phyloP scores from a whole-genome alignment of 495 filamentous ascomycete genomes.

The Aspergillus sparsus region DNA sequence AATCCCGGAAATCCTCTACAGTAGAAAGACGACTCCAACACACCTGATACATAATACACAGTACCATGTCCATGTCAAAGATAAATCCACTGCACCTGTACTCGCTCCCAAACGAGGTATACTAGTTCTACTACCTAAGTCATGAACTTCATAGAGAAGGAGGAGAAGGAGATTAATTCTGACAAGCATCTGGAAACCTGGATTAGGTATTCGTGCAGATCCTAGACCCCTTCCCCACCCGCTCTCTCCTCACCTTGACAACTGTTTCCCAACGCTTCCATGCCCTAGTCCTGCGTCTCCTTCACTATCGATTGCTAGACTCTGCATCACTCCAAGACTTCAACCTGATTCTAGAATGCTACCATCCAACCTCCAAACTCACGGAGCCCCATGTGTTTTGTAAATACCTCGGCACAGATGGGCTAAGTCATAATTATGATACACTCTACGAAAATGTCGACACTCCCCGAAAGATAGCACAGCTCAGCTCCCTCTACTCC shows the following conservation, averaged over 20 bases:
- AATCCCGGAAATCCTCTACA: too few species aligned
- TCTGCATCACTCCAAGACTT: slow-evolving; percentile 59
- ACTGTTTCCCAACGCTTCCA: slow-evolving; percentile 66
- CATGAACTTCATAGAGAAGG: too few species aligned
- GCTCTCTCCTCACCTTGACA: slow-evolving; percentile 59
- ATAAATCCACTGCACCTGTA: slow-evolving; percentile 28
- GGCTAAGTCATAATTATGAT: slow-evolving; percentile 42
- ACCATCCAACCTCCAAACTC: slow-evolving; percentile 68
- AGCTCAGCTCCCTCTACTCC: slow-evolving; percentile 51
- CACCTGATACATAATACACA: too few species aligned
- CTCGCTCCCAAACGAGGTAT: slow-evolving; percentile 54
- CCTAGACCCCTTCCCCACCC: slow-evolving; percentile 60
- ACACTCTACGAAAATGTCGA: slow-evolving; percentile 44
- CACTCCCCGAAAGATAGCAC: slow-evolving; percentile 31
- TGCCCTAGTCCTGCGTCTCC: slow-evolving; percentile 64
- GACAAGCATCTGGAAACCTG: not conserved
- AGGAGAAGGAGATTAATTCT: not conserved
- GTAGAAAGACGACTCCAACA: too few species aligned
- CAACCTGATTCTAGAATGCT: slow-evolving; percentile 74
- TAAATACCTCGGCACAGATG: slow-evolving; percentile 62
- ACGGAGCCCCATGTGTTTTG: slow-evolving; percentile 69
- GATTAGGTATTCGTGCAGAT: slow-evolving; percentile 67
- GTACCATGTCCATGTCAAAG: not conserved
- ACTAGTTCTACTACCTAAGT: not conserved
- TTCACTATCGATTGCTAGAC: slow-evolving; percentile 63